These are phyloP conservation scores for Saitozyma sp. DNA, from an alignment of 768 basidiomycete species.

Conservation along the genomic window DNA sequence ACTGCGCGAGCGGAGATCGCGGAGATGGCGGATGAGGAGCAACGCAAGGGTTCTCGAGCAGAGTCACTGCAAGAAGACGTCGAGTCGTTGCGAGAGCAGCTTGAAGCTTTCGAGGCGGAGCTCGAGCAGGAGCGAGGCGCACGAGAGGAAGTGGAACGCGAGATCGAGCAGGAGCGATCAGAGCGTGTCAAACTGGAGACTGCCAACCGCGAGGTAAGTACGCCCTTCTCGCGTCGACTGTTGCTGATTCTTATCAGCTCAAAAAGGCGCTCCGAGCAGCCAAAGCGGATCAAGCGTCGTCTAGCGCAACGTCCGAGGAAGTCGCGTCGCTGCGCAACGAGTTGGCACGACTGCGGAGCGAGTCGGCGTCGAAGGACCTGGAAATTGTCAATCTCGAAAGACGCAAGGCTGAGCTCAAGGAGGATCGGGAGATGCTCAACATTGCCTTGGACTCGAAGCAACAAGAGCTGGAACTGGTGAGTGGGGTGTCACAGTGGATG, in stretches of 20 bases:
- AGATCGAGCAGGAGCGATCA: conserved; percentile 56
- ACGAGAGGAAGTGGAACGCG: conserved; percentile 55
- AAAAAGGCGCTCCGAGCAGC: conserved; percentile 7
- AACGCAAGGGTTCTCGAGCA: background rate
- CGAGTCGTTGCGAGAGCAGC: conserved; percentile 59
- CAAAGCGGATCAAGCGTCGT: conserved; percentile 1
- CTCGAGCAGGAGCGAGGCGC: conserved; percentile 20
- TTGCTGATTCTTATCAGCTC: conserved; percentile 10
- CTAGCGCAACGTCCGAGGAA: background rate
- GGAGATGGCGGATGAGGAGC: background rate
- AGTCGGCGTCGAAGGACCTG: conserved; percentile 81
- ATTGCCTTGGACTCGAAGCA: conserved; percentile 92
- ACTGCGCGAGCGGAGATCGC: background rate
- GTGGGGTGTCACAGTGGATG: conserved; percentile 34
- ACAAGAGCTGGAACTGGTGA: conserved; percentile 84
- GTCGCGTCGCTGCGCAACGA: conserved; percentile 54
- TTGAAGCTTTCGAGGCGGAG: conserved; percentile 45
- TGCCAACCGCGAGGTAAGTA: conserved; percentile 24
- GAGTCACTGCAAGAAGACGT: conserved; percentile 57
- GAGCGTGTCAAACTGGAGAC: conserved; percentile 60
- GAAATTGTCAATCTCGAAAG: conserved; percentile 72
- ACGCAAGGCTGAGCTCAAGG: conserved; percentile 66
- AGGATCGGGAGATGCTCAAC: conserved; percentile 79
- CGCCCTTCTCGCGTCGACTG: background rate
- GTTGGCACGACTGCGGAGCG: conserved; percentile 61